Evolutionary conservation across 2,329 filamentous ascomycete genomes (phyloP).

Genomic region (Stylonectria norvegica): DNA sequence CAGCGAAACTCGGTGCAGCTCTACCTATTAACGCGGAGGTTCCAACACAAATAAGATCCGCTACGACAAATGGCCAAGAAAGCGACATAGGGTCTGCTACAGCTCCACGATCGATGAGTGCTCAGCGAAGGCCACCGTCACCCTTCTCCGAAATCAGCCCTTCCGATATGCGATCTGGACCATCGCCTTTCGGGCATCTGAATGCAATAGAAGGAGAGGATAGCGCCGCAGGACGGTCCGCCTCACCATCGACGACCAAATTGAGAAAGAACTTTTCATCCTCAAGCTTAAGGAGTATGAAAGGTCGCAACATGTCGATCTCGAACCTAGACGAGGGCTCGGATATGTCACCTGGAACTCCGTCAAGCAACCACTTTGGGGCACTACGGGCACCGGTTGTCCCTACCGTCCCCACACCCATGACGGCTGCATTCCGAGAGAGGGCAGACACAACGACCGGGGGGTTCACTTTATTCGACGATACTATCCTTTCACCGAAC

Average conservation of each 20-base stretch:
- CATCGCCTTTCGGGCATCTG: conserved; percentile 33
- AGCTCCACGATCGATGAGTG: conserved; percentile 8
- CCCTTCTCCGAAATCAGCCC: conserved; percentile 27
- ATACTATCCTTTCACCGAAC: conserved; percentile 67
- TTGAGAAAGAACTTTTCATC: conserved; percentile 67
- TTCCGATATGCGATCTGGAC: conserved; percentile 21
- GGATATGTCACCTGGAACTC: conserved; percentile 70
- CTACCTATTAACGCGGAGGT: conserved; percentile 15
- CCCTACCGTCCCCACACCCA: conserved; percentile 65
- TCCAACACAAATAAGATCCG: conserved; percentile 11
- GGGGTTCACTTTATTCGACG: conserved; percentile 79
- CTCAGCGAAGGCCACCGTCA: conserved; percentile 21
- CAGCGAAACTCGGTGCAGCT: conserved; percentile 36
- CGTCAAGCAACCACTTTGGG: conserved; percentile 65
- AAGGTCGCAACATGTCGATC: conserved; percentile 69
- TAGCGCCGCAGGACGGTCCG: conserved; percentile 40
- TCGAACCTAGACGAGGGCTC: conserved; percentile 58
- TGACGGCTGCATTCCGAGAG: conserved; percentile 59
- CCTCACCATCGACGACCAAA: conserved; percentile 50
- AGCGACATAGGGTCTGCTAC: conserved; percentile 3
- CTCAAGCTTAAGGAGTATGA: conserved; percentile 67
- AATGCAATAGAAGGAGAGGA: conserved; percentile 36
- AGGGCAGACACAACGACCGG: conserved; percentile 54
- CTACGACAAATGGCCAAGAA: conserved; percentile 10
- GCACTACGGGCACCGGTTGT: conserved; percentile 48